Conservation (phyloP, 768 basidiomycete species). For the Pleurotus eryngii region DNA sequence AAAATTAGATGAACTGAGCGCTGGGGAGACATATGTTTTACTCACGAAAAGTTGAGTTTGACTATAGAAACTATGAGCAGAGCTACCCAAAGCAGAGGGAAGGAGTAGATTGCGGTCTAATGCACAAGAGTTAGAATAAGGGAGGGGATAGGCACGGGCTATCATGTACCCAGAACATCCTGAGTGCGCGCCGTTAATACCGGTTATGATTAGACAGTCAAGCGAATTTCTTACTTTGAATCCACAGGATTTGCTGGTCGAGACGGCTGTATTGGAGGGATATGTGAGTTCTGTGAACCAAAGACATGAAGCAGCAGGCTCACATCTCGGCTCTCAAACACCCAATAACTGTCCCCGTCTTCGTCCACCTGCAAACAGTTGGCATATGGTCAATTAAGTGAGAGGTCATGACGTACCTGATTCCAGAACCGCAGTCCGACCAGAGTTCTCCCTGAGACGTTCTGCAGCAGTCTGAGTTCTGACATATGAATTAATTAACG, state of each 20-base stretch:
- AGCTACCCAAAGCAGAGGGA: slow-evolving; percentile 84
- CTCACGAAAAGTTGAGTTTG: slow-evolving; percentile 85
- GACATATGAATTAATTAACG: background rate
- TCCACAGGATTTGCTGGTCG: slow-evolving; percentile 86
- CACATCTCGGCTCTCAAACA: slow-evolving; percentile 96
- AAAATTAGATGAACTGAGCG: background rate
- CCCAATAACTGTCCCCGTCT: slow-evolving; percentile 95
- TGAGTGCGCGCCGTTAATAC: slow-evolving; percentile 24
- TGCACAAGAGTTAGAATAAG: background rate
- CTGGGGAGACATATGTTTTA: slow-evolving; percentile 14
- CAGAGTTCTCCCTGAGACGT: slow-evolving; percentile 89
- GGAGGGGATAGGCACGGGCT: background rate
- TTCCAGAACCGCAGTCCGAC: slow-evolving; percentile 99
- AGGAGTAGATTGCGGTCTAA: slow-evolving; percentile 84
- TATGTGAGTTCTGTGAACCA: slow-evolving; percentile 3
- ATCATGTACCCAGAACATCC: slow-evolving; percentile 86
- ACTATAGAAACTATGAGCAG: slow-evolving; percentile 87
- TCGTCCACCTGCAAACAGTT: slow-evolving; percentile 71
- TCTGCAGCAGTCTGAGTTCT: slow-evolving; percentile 41
- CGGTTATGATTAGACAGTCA: slow-evolving; percentile 9
- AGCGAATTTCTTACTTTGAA: slow-evolving; percentile 56
- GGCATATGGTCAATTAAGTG: background rate
- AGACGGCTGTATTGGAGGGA: slow-evolving; percentile 56
- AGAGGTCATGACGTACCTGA: slow-evolving; percentile 47
- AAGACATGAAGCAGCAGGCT: slow-evolving; percentile 22